These are phyloP conservation scores for Magnusiomyces ingens DNA, from an alignment of 1,139 yeast genomes.

Conservation along the genomic window DNA sequence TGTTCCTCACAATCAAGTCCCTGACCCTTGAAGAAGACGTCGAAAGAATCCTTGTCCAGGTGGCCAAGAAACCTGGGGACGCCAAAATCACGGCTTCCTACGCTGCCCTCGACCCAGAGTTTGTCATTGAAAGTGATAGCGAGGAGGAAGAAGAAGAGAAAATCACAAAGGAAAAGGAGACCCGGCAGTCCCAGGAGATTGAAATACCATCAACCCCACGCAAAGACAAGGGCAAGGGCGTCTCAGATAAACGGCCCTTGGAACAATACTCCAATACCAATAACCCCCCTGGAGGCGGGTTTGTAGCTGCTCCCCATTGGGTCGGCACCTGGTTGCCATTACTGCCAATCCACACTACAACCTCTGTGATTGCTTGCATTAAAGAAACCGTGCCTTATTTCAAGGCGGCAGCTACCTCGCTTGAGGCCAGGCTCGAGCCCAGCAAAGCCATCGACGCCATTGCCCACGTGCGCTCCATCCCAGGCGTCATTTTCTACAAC, in stretches of 20 bases:
- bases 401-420: conserved; percentile 6
- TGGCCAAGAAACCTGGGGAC: conserved; percentile 7
- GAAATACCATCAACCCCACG: conserved; percentile 6
- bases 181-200: conserved; percentile 29
- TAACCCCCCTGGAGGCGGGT: conserved; percentile 5
- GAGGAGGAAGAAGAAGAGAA: conserved; percentile 29
- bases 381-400: conserved; percentile 13
- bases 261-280: background rate
- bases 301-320: conserved; percentile 11
- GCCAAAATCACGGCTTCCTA: conserved; percentile 2
- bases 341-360: conserved; percentile 17
- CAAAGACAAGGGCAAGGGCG: conserved; percentile 14
- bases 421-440: conserved; percentile 21
- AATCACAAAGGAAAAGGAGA: background rate
- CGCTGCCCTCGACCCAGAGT: conserved; percentile 5
- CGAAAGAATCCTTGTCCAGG: conserved; percentile 16
- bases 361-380: conserved; percentile 10
- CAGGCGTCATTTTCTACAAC: conserved; percentile 17
- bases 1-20: conserved; percentile 18
- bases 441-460: conserved; percentile 25
- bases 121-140: conserved; percentile 19
- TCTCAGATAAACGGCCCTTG: background rate
- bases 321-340: conserved; percentile 17
- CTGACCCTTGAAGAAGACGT: conserved; percentile 20
- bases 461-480: conserved; percentile 18